These are phyloP conservation scores for Sicyos baderoa DNA, from an alignment of 306 rosid genomes.

Conservation along the genomic window DNA sequence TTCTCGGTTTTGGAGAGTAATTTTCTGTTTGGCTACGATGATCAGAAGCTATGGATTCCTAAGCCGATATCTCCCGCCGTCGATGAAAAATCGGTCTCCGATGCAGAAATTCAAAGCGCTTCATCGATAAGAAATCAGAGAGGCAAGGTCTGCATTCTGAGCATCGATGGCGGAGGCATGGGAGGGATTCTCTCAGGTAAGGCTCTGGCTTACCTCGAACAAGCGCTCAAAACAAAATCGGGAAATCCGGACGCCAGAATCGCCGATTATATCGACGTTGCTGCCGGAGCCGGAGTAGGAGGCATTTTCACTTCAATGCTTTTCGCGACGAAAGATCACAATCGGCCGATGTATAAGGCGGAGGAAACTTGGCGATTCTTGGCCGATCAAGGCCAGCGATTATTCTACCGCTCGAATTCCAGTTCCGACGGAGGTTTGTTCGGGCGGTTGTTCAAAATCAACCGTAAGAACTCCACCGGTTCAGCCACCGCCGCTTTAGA, in stretches of 20 bases:
- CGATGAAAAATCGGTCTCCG: constrained; percentile 32
- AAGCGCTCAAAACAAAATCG: constrained; percentile 65
- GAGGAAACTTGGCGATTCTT: constrained; percentile 74
- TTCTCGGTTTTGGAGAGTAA: constrained; percentile 94
- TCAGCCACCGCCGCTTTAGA: constrained; percentile 51
- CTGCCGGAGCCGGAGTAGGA: constrained; percentile 82
- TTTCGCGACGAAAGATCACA: constrained; percentile 58
- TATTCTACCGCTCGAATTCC: constrained; percentile 48
- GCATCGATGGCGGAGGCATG: constrained; percentile 94
- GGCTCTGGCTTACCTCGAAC: constrained; percentile 74
- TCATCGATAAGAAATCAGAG: constrained; percentile 82
- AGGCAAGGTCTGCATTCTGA: constrained; percentile 86
- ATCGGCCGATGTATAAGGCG: constrained; percentile 60
- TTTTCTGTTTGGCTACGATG: constrained; percentile 86
- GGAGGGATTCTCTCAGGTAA: constrained; percentile 87
- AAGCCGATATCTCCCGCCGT: constrained; percentile 47
- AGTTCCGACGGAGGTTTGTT: constrained; percentile 29
- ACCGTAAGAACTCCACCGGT: constrained; percentile 23
- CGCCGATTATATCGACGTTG: constrained; percentile 91
- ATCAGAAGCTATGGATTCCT: constrained; percentile 90
- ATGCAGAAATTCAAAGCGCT: constrained; percentile 23
- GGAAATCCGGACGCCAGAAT: constrained; percentile 79
- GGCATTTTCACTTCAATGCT: constrained; percentile 89
- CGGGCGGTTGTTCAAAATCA: constrained; percentile 32
- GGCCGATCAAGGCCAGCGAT: constrained; percentile 55